Conservation (phyloP, 2,329 filamentous ascomycete species). For the Alternaria dauci region DNA sequence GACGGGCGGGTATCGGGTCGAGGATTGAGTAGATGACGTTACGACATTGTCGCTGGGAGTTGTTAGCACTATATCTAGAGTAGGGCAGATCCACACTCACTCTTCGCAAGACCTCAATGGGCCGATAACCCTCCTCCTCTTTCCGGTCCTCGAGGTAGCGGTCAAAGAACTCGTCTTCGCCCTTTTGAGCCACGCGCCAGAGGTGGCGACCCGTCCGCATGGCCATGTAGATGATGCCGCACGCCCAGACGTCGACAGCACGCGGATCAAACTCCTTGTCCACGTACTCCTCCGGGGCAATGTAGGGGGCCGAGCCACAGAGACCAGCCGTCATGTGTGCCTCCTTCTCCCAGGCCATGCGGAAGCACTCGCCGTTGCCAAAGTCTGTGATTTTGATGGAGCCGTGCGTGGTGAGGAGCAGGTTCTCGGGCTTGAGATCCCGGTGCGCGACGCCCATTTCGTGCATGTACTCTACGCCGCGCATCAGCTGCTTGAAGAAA, state of each 20-base stretch:
- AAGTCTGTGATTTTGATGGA: slow-evolving; percentile 98
- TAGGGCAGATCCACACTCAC: slow-evolving; percentile 64
- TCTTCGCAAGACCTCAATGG: slow-evolving; percentile 93
- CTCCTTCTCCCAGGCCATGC: slow-evolving; percentile 99
- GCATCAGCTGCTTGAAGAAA: slow-evolving; percentile 99
- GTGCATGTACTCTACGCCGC: slow-evolving; percentile 98
- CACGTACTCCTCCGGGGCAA: slow-evolving; percentile 94
- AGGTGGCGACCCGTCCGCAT: slow-evolving; percentile 96
- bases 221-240: slow-evolving; percentile 99
- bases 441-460: slow-evolving; percentile 99
- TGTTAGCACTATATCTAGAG: slow-evolving; percentile 20
- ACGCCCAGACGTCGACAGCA: slow-evolving; percentile 98
- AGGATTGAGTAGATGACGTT: slow-evolving; percentile 99
- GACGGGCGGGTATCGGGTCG: slow-evolving; percentile 89
- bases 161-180: slow-evolving; percentile 96
- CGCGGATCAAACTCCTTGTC: slow-evolving; percentile 96
- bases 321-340: slow-evolving; percentile 97
- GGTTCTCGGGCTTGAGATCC: slow-evolving; percentile 95
- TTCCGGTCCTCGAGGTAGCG: slow-evolving; percentile 91
- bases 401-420: slow-evolving; percentile 90
- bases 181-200: slow-evolving; percentile 96
- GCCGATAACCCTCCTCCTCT: slow-evolving; percentile 94
- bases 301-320: slow-evolving; percentile 96
- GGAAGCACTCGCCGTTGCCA: slow-evolving; percentile 98
- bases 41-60: slow-evolving; percentile 82